phyloP scores from a whole-genome alignment of 306 rosid species.

The Cajanus cajan region DNA sequence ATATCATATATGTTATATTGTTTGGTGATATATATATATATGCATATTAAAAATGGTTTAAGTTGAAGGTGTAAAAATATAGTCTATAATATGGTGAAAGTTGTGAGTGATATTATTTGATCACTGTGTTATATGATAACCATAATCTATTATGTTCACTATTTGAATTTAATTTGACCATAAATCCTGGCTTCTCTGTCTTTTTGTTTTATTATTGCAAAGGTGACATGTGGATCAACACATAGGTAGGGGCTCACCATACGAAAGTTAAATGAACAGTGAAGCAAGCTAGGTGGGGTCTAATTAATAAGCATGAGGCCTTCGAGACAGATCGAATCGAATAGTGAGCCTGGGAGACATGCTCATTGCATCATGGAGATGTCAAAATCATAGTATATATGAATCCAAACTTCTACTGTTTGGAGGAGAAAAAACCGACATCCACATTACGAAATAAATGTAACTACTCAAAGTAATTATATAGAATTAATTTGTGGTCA shows the following conservation, averaged over 20 bases:
- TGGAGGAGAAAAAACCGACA: background rate
- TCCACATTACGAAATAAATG: background rate
- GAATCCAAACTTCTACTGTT: background rate
- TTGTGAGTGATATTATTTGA: no score
- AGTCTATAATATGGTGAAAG: no score
- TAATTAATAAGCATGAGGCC: background rate
- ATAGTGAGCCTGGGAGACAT: constrained; percentile 26
- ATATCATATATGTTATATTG: no score
- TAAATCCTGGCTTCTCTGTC: background rate
- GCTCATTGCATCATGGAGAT: constrained; percentile 31
- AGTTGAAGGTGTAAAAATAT: no score
- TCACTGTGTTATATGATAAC: no score
- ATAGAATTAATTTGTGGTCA: background rate
- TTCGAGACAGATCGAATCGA: background rate
- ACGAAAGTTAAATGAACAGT: constrained; percentile 17
- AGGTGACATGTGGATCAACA: background rate
- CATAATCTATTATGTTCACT: background rate
- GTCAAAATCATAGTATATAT: constrained; percentile 26
- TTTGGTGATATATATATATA: no score
- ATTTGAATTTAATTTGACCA: background rate
- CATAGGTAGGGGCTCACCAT: constrained; percentile 23
- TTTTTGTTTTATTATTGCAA: background rate
- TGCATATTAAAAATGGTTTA: no score
- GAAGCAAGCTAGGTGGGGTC: constrained; percentile 22
- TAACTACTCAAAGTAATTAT: background rate